Percentiles rank a stretch among this genome's conserved stretches.
phyloP scores from a whole-genome alignment of 495 filamentous ascomycete species.

The Xylaria longipes region DNA sequence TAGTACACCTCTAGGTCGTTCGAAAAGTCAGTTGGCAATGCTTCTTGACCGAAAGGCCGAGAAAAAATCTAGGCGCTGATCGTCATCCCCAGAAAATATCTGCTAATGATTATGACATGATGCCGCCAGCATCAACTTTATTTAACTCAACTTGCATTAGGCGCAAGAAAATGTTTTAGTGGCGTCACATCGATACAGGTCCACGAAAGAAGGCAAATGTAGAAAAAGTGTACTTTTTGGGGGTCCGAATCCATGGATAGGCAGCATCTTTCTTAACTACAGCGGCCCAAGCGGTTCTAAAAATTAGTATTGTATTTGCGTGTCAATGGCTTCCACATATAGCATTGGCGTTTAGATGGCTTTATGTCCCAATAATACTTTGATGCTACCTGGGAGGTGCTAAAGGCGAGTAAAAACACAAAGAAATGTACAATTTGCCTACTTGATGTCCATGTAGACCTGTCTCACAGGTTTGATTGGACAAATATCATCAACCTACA shows the following conservation, averaged over 20 bases:
- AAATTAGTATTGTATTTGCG: conserved; percentile 1
- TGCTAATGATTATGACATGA: conserved; percentile 5
- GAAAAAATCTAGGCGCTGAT: conserved; percentile 23
- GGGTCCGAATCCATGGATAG: background rate
- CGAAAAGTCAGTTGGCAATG: conserved; percentile 58
- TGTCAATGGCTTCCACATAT: conserved; percentile 9
- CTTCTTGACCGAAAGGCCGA: conserved; percentile 51
- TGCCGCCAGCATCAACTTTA: background rate
- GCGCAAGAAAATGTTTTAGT: conserved; percentile 9
- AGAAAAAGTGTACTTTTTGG: conserved; percentile 23
- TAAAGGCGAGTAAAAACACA: background rate
- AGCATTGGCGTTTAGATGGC: conserved; percentile 17
- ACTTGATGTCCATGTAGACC: background rate
- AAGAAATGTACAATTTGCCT: conserved; percentile 11
- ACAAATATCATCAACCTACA: background rate
- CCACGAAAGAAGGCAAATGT: conserved; percentile 14
- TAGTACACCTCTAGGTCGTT: conserved; percentile 47
- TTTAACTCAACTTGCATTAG: background rate
- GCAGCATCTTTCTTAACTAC: conserved; percentile 3
- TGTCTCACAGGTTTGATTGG: background rate
- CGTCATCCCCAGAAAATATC: background rate
- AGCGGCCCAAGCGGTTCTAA: background rate
- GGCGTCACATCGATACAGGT: conserved; percentile 10
- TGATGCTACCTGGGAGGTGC: background rate
- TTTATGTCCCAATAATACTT: background rate